These are phyloP conservation scores for Salix purpurea DNA, from an alignment of 345 rosid species.

Conservation along the genomic window DNA sequence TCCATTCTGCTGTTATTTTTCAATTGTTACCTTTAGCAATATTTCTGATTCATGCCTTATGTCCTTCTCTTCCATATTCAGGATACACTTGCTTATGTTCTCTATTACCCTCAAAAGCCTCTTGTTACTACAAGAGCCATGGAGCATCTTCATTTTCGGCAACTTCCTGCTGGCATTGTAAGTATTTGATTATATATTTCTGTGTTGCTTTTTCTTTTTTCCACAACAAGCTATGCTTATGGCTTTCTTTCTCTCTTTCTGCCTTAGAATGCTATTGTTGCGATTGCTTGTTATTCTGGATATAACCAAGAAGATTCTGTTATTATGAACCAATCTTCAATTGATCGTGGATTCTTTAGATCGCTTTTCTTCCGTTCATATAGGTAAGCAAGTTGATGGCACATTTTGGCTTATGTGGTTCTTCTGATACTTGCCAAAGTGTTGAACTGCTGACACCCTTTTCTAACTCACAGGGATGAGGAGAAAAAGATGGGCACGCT, in stretches of 20 bases:
- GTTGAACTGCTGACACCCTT: neutral
- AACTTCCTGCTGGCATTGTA: slow-evolving; percentile 99
- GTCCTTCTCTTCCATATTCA: slow-evolving; percentile 22
- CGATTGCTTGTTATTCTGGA: slow-evolving; percentile 95
- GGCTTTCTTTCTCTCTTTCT: slow-evolving; percentile 9
- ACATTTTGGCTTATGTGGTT: neutral
- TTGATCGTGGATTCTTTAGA: slow-evolving; percentile 94
- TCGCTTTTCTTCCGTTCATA: slow-evolving; percentile 93
- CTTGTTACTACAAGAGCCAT: slow-evolving; percentile 97
- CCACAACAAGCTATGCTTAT: neutral
- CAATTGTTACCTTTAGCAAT: neutral
- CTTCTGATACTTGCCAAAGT: neutral
- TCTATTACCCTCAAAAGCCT: slow-evolving; percentile 96
- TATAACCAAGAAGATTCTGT: slow-evolving; percentile 99
- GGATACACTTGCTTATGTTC: slow-evolving; percentile 97
- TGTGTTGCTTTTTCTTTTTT: neutral
- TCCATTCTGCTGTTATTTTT: neutral
- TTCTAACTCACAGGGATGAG: slow-evolving; percentile 59
- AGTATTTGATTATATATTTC: slow-evolving; percentile 15
- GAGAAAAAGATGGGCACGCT: slow-evolving; percentile 99
- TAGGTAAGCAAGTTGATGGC: slow-evolving; percentile 39
- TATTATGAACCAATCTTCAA: slow-evolving; percentile 95
- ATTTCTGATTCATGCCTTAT: neutral
- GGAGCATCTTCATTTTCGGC: slow-evolving; percentile 99
- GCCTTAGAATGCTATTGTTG: slow-evolving; percentile 88